phyloP scores from a whole-genome alignment of 163 green algal species.

The Chlamydomonas reinhardtii region DNA sequence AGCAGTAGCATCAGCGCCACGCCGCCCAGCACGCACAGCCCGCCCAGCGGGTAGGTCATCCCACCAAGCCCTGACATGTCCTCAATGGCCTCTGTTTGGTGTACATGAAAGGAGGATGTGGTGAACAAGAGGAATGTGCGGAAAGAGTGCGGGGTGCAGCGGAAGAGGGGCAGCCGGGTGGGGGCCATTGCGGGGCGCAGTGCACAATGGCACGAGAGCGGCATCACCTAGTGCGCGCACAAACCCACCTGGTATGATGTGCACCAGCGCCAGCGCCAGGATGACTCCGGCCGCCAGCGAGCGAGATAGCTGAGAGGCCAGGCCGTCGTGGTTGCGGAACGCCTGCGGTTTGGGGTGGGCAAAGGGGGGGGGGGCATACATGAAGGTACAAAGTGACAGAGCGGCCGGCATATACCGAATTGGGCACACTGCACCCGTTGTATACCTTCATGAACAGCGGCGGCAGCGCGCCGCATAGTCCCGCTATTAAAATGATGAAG shows the following conservation, averaged over 20 bases:
- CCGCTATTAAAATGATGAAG: slow-evolving; percentile 43
- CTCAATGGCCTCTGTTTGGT: slow-evolving; percentile 13
- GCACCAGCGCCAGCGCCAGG: slow-evolving; percentile 59
- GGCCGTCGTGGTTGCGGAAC: slow-evolving; percentile 7
- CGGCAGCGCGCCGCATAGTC: slow-evolving; percentile 41
- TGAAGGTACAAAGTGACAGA: background rate
- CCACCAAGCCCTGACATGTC: slow-evolving; percentile 10
- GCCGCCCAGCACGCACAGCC: slow-evolving; percentile 16
- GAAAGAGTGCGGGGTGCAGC: too few species aligned
- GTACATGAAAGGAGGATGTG: background rate
- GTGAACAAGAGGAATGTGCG: too few species aligned
- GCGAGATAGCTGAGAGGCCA: background rate
- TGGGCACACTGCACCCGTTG: too few species aligned
- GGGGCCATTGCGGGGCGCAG: too few species aligned
- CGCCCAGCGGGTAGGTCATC: slow-evolving; percentile 9
- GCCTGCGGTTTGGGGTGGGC: background rate
- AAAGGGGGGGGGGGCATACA: background rate
- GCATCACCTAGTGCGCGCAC: background rate
- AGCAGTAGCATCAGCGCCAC: slow-evolving; percentile 45
- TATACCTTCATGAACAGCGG: slow-evolving; percentile 44
- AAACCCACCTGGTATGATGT: slow-evolving; percentile 57
- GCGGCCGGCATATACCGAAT: too few species aligned
- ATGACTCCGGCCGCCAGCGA: slow-evolving; percentile 57
- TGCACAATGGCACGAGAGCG: too few species aligned
- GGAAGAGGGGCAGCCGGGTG: too few species aligned